Evolutionary conservation across 768 basidiomycete species (phyloP).

Genomic region (Mycena epipterygia): DNA sequence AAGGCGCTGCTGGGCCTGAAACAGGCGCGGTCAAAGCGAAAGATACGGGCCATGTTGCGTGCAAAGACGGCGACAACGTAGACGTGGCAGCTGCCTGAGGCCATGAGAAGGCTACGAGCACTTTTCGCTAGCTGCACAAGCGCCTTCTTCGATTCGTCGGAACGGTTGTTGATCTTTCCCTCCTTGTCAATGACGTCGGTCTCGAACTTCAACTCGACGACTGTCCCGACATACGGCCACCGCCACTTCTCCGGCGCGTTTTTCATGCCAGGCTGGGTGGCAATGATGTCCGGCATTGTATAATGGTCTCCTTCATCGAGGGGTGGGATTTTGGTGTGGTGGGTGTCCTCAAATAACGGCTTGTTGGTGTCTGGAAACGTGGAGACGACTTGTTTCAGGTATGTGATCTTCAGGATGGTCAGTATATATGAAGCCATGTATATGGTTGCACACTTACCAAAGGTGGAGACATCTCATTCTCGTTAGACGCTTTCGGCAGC

Average conservation of each 20-base stretch:
- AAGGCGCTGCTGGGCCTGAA: conserved; percentile 20
- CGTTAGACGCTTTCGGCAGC: neutral
- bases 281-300: neutral
- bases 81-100: conserved; percentile 6
- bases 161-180: neutral
- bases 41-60: neutral
- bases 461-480: neutral
- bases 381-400: neutral
- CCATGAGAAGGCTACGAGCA: conserved; percentile 26
- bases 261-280: neutral
- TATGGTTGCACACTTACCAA: neutral
- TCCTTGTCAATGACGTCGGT: conserved; percentile 6
- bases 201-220: conserved; percentile 9
- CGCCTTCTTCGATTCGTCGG: neutral
- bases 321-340: neutral
- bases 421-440: neutral
- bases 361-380: neutral
- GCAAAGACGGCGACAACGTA: conserved; percentile 19
- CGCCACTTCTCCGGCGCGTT: neutral
- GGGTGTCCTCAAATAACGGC: neutral
- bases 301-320: neutral
- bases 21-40: conserved; percentile 27
- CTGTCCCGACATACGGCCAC: conserved; percentile 5
- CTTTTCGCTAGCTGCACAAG: conserved; percentile 14
- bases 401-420: neutral